Evolutionary conservation across 75 land plant genomes (phyloP), one percentile per base, ranked within the genome.

Genomic region (Selaginella tamariscina): DNA sequence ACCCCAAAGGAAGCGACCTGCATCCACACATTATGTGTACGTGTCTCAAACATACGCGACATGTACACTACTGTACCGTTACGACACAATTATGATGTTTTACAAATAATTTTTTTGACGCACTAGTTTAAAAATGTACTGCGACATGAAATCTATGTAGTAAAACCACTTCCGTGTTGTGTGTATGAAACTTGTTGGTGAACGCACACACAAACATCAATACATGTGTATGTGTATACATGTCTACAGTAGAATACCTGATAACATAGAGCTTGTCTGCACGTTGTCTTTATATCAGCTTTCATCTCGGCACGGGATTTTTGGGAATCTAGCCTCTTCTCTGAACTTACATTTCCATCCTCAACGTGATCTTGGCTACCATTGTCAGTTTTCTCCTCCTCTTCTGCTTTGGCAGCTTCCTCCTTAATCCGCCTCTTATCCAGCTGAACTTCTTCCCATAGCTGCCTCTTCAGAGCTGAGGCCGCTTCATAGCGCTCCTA

Each of bases 361-460:
- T 39, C 49, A 39, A 5, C 49, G 5, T 15, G 11, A 39, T 39
- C 49, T 15, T 39, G 49, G 5, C 11, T 5, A 5, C 49, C 49
- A 39, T 39, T 39, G 11, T 39, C 49, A 5, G 15, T 5, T 39
- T 39, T 39, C 49, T 39, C 49, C 5, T 39, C 49, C 5, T 5
- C 49, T 15, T 39, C 49, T 5, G 49, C 49, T 39, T 39, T 39
- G 49, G 11, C 15, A 15, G 11, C 5, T 39, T 95, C 99, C 70
- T 95, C 99, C 71, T 83, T 95, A 33, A 81, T 31, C 20, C 91
- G 86, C 55, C 82, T 74, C 72, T 85, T 89, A 66, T 95, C 99
- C 15, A 82, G 55, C 75, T 90, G 96, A 32, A 84, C 91, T 56
- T 95, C 99, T 57, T 89, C 85, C 99, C 88, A 95, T 86, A 95